phyloP scores from a whole-genome alignment of 2,329 filamentous ascomycete species.

The Gaeumannomyces tritici region DNA sequence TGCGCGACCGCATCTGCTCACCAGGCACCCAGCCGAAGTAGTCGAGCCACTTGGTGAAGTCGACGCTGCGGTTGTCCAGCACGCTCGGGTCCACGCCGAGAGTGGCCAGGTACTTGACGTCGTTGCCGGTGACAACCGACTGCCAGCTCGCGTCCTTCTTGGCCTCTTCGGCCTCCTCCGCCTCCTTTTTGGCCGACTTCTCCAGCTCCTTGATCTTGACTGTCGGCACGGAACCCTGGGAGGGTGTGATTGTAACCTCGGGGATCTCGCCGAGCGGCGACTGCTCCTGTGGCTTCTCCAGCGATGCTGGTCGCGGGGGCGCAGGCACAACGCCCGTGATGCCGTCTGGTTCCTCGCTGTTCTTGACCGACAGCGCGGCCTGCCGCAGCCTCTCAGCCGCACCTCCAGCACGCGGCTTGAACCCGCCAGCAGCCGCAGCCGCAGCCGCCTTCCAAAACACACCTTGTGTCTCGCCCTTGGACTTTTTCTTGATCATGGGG shows the following conservation, averaged over 20 bases:
- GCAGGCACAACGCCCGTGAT: conserved; percentile 84
- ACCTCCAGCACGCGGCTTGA: conserved; percentile 82
- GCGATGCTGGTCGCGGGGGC: conserved; percentile 42
- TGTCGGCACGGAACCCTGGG: conserved; percentile 20
- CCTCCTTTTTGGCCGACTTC: conserved; percentile 21
- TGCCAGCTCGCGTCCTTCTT: conserved; percentile 40
- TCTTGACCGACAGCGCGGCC: conserved; percentile 42
- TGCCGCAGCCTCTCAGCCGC: conserved; percentile 70
- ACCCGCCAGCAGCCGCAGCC: conserved; percentile 35
- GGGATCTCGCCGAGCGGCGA: conserved; percentile 32
- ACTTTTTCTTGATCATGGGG: conserved; percentile 82
- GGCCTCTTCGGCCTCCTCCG: conserved; percentile 16
- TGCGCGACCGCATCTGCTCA: conserved; percentile 62
- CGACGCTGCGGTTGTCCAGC: conserved; percentile 65
- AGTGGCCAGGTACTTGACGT: conserved; percentile 66
- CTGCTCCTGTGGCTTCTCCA: conserved; percentile 25
- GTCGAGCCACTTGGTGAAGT: conserved; percentile 74
- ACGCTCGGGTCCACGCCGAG: conserved; percentile 69
- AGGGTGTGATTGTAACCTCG: conserved; percentile 48
- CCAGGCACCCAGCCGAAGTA: conserved; percentile 83
- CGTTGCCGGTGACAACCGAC: conserved; percentile 60
- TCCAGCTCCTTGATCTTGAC: conserved; percentile 29
- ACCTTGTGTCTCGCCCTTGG: conserved; percentile 63
- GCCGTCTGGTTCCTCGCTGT: conserved; percentile 68
- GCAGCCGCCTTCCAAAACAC: conserved; percentile 73